Conservation (phyloP, 2,329 filamentous ascomycete genomes). For the Capronia americana region DNA sequence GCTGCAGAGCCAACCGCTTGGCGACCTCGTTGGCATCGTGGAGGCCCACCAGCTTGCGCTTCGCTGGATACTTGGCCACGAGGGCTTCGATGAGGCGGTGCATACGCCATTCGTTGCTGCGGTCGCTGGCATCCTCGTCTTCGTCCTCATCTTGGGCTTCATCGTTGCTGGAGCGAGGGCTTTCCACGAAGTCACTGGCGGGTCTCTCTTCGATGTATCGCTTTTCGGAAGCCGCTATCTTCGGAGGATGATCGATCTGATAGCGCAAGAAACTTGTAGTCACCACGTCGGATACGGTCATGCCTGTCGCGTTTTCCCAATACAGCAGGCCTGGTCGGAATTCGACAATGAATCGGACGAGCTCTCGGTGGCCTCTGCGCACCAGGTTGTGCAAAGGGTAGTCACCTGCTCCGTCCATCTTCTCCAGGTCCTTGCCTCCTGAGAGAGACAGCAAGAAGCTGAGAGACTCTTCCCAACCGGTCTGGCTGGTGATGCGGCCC, state of each 20-base stretch:
- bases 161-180: neutral
- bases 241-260: conserved; percentile 36
- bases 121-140: conserved; percentile 12
- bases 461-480: conserved; percentile 44
- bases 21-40: conserved; percentile 68
- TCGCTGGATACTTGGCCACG: conserved; percentile 31
- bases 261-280: conserved; percentile 55
- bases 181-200: conserved; percentile 22
- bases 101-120: conserved; percentile 28
- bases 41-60: conserved; percentile 58
- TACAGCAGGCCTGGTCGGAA: conserved; percentile 65
- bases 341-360: conserved; percentile 66
- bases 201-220: conserved; percentile 19
- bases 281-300: conserved; percentile 73
- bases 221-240: neutral
- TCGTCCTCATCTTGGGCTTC: conserved; percentile 20
- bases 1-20: conserved; percentile 51
- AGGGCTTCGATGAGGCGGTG: conserved; percentile 30
- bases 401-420: conserved; percentile 54
- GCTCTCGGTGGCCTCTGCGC: conserved; percentile 47
- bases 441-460: conserved; percentile 62
- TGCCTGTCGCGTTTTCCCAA: conserved; percentile 77
- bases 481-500: conserved; percentile 32
- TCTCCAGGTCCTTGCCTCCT: conserved; percentile 58
- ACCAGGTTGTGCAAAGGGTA: conserved; percentile 51